Percentiles rank a stretch among this genome's conserved stretches.
These are phyloP conservation scores for Mallotus japonicus DNA, from an alignment of 441 rosid genomes.

Conservation along the genomic window DNA sequence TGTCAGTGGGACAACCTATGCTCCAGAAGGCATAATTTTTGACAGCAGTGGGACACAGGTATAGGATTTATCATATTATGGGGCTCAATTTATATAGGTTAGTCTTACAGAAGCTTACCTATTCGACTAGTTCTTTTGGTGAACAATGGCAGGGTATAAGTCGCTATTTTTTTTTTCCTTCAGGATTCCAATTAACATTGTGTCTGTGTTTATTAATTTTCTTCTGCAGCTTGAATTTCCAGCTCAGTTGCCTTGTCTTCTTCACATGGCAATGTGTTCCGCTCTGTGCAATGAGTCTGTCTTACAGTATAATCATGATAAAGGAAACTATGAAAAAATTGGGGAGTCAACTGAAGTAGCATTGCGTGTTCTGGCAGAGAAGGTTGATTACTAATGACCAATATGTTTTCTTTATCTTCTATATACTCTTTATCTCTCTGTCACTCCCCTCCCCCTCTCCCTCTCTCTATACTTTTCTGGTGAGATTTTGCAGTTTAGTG, in stretches of 20 bases:
- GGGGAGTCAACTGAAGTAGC: slow-evolving; percentile 99
- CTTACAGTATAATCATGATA: slow-evolving; percentile 96
- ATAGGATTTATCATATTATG: slow-evolving; percentile 17
- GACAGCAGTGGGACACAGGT: slow-evolving; percentile 75
- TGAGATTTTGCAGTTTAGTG: neutral
- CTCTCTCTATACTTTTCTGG: neutral
- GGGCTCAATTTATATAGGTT: neutral
- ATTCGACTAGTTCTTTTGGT: neutral
- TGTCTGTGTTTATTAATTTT: slow-evolving; percentile 24
- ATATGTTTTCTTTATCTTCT: neutral
- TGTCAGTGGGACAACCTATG: slow-evolving; percentile 93
- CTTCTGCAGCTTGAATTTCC: slow-evolving; percentile 84
- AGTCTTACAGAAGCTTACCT: neutral
- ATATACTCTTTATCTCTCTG: neutral
- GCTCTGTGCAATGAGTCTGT: slow-evolving; percentile 96
- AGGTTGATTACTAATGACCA: slow-evolving; percentile 50
- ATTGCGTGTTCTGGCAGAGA: slow-evolving; percentile 88
- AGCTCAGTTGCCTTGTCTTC: slow-evolving; percentile 94
- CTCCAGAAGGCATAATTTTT: slow-evolving; percentile 90
- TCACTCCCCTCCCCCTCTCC: neutral
- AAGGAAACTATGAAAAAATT: slow-evolving; percentile 85
- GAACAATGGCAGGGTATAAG: neutral
- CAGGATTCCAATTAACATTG: slow-evolving; percentile 15
- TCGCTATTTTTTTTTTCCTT: slow-evolving; percentile 1
- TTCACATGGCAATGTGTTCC: slow-evolving; percentile 92